phyloP scores from a whole-genome alignment of 2,329 filamentous ascomycete genomes.

The Claviceps humidiphila region DNA sequence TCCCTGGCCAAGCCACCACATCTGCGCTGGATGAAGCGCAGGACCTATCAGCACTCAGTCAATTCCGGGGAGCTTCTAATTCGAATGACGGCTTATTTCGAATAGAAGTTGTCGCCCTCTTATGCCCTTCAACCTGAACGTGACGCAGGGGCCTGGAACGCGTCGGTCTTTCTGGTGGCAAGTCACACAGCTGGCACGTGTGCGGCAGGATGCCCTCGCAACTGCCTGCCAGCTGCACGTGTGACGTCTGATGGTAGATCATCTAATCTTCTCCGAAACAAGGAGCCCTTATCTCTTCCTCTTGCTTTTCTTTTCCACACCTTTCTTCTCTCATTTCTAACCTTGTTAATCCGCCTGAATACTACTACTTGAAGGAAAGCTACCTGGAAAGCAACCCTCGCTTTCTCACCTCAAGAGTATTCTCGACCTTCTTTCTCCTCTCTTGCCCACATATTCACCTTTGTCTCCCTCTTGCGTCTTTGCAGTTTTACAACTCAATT shows the following conservation, averaged over 20 bases:
- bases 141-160: neutral
- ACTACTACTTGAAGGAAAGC: neutral
- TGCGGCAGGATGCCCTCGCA: constrained; percentile 3
- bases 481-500: neutral
- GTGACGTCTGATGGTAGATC: neutral
- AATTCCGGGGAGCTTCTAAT: neutral
- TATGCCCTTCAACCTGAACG: neutral
- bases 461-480: neutral
- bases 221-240: constrained; percentile 4
- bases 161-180: neutral
- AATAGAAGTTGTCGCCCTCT: no score
- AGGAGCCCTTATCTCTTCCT: neutral
- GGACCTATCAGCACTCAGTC: neutral
- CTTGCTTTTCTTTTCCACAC: constrained; percentile 4
- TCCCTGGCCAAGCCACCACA: neutral
- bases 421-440: neutral
- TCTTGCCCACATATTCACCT: neutral
- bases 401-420: neutral
- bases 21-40: neutral
- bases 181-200: constrained; percentile 1
- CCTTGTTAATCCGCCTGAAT: neutral
- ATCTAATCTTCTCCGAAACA: constrained; percentile 2
- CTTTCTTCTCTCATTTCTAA: neutral
- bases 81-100: neutral
- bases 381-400: neutral